Evolutionary conservation across 192 early-diverging fungal genomes (phyloP).

Genomic region (Coemansia sp.): DNA sequence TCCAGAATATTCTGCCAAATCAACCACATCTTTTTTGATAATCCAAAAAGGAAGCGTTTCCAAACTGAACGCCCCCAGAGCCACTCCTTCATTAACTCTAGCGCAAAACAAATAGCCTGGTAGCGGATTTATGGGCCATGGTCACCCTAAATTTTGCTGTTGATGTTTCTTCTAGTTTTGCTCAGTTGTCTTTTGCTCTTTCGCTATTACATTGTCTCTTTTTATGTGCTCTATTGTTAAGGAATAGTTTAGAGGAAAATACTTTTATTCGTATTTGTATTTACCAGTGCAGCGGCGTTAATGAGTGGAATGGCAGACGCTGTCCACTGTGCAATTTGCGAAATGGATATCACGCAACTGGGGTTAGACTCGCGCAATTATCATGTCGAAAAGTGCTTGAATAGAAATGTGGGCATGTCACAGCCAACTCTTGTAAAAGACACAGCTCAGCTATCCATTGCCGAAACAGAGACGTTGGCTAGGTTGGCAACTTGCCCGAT

Average conservation of each 20-base stretch:
- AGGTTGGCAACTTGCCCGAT: constrained; percentile 31
- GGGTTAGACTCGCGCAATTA: constrained; percentile 17
- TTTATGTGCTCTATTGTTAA: background rate
- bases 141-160: background rate
- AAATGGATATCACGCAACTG: constrained; percentile 22
- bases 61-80: background rate
- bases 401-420: background rate
- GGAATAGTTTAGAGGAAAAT: background rate
- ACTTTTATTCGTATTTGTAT: no score
- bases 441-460: no score
- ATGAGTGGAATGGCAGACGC: background rate
- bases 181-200: background rate
- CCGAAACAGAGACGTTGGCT: constrained; percentile 9
- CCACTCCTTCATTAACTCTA: background rate
- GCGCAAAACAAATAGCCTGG: background rate
- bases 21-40: constrained; percentile 34
- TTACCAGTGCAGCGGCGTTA: no score
- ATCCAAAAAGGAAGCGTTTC: background rate
- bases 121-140: background rate
- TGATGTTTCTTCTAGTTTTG: background rate
- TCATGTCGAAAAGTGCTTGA: constrained; percentile 34
- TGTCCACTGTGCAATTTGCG: constrained; percentile 28
- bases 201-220: background rate
- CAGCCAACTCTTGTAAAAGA: background rate
- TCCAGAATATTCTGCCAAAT: constrained; percentile 19